Percentiles rank a stretch among this genome's conserved stretches.
These are phyloP conservation scores for Phytophthora cactorum DNA, from an alignment of 352 stramenopile genomes.

Conservation along the genomic window DNA sequence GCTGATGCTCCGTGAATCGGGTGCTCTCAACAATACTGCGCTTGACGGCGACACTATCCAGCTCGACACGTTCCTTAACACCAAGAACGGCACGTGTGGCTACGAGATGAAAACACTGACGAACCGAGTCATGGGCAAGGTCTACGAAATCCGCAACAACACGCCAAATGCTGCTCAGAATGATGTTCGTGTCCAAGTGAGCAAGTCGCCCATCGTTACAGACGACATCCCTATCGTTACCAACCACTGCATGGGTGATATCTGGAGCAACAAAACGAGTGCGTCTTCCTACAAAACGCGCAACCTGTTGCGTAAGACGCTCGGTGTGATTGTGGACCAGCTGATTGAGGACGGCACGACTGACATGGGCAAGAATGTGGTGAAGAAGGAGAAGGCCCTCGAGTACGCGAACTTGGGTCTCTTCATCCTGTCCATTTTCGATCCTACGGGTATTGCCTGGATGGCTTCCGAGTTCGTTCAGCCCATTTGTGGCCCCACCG, in stretches of 20 bases:
- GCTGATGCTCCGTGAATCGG: conserved; percentile 36
- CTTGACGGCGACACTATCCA: conserved; percentile 2
- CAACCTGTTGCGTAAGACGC: conserved; percentile 35
- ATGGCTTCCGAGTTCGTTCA: conserved; percentile 61
- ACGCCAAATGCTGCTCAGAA: conserved; percentile 19
- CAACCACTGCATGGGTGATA: conserved; percentile 44
- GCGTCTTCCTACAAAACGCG: conserved; percentile 24
- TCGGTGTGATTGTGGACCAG: conserved; percentile 41
- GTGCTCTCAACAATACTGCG: conserved; percentile 21
- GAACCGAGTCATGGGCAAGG: conserved; percentile 40
- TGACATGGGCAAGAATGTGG: conserved; percentile 33
- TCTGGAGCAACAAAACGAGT: conserved; percentile 31
- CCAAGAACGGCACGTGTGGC: conserved; percentile 36
- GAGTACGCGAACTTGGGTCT: conserved; percentile 43
- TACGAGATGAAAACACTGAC: conserved; percentile 38
- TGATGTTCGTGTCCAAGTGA: conserved; percentile 32
- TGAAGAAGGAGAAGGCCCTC: conserved; percentile 30
- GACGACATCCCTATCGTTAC: conserved; percentile 31
- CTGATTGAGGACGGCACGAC: conserved; percentile 34
- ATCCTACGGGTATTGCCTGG: conserved; percentile 53
- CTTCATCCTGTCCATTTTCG: conserved; percentile 49
- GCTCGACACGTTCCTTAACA: conserved; percentile 25
- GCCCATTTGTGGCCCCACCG: conserved; percentile 58
- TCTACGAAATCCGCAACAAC: conserved; percentile 36
- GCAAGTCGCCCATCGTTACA: conserved; percentile 31